Evolutionary conservation across 352 stramenopile species (phyloP).

Genomic region (Globisporangium paroecandrum): DNA sequence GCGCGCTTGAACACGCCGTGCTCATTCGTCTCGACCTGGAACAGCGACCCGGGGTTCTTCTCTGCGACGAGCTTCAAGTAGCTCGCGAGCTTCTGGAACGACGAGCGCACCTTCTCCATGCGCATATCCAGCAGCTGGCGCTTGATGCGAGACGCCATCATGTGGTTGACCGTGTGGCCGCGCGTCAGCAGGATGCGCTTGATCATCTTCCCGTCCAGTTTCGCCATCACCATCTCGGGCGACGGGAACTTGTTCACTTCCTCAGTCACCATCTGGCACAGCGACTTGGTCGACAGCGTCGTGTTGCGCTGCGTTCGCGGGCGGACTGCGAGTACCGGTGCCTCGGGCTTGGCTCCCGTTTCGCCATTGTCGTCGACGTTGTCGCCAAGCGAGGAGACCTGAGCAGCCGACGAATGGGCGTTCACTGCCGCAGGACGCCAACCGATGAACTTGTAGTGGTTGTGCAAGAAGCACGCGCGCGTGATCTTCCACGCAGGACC

Average conservation of each 20-base stretch:
- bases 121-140: slow-evolving; percentile 60
- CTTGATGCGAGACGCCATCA: slow-evolving; percentile 84
- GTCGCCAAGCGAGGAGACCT: not conserved
- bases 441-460: slow-evolving; percentile 86
- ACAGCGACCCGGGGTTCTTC: slow-evolving; percentile 64
- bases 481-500: slow-evolving; percentile 73
- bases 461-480: slow-evolving; percentile 68
- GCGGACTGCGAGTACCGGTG: not conserved
- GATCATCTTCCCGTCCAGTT: slow-evolving; percentile 74
- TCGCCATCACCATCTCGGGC: slow-evolving; percentile 54
- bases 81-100: slow-evolving; percentile 62
- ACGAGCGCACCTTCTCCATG: slow-evolving; percentile 50
- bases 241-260: slow-evolving; percentile 62
- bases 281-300: slow-evolving; percentile 72
- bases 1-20: slow-evolving; percentile 55
- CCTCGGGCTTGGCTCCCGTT: not conserved
- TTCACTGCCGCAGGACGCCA: slow-evolving; percentile 28
- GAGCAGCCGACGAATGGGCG: not conserved
- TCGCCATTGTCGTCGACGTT: not conserved
- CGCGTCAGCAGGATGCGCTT: slow-evolving; percentile 63
- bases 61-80: slow-evolving; percentile 64
- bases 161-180: slow-evolving; percentile 77
- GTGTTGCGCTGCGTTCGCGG: slow-evolving; percentile 62
- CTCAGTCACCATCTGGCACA: slow-evolving; percentile 72
- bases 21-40: slow-evolving; percentile 47